phyloP scores from a whole-genome alignment of 345 rosid species.

The Salix caprea region DNA sequence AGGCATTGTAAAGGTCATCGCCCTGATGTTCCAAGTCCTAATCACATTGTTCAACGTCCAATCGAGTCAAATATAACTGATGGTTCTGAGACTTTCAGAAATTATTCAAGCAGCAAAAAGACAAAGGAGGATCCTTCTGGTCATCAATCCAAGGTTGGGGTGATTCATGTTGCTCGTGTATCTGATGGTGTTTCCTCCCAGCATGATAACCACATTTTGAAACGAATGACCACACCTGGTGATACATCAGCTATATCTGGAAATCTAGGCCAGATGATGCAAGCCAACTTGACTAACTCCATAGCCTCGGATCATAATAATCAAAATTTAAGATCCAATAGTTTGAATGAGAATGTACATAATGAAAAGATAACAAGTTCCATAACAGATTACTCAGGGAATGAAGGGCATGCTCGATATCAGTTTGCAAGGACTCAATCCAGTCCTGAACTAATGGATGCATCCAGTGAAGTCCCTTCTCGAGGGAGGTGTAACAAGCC shows the following conservation, averaged over 20 bases:
- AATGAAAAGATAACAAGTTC: slow-evolving; percentile 4
- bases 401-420: slow-evolving; percentile 9
- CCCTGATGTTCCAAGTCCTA: slow-evolving; percentile 55
- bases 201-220: slow-evolving; percentile 1
- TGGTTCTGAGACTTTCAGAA: slow-evolving; percentile 37
- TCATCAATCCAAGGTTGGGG: not conserved
- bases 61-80: slow-evolving; percentile 36
- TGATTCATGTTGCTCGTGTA: not conserved
- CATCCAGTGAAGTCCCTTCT: slow-evolving; percentile 1
- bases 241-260: slow-evolving; percentile 34
- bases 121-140: slow-evolving; percentile 7
- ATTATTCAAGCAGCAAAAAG: slow-evolving; percentile 37
- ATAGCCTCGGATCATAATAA: slow-evolving; percentile 34
- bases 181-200: not conserved
- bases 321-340: slow-evolving; percentile 21
- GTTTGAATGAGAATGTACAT: not conserved
- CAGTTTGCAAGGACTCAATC: slow-evolving; percentile 17
- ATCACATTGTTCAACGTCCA: slow-evolving; percentile 37
- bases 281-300: slow-evolving; percentile 27
- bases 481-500: slow-evolving; percentile 7
- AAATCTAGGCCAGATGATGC: slow-evolving; percentile 40
- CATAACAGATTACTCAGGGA: not conserved
- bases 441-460: slow-evolving; percentile 16
- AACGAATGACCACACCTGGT: slow-evolving; percentile 28
- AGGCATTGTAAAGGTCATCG: slow-evolving; percentile 19